phyloP scores from a whole-genome alignment of 139 green algal genomes.

The Micromonas pusilla region DNA sequence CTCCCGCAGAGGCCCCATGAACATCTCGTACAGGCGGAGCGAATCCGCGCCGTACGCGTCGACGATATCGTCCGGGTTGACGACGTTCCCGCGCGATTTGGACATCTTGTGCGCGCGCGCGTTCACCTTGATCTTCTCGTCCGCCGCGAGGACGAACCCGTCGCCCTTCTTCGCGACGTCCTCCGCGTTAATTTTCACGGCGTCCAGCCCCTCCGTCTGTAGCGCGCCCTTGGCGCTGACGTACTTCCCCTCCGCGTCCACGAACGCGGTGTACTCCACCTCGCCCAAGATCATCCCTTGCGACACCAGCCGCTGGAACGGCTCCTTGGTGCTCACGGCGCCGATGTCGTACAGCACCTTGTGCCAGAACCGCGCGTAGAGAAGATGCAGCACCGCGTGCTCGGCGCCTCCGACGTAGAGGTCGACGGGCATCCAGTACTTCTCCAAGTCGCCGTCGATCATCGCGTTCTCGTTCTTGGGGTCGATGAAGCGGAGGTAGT shows the following conservation, averaged over 20 bases:
- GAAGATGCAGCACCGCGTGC: slow-evolving; percentile 95
- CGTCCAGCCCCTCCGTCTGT: background rate
- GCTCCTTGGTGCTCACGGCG: slow-evolving; percentile 83
- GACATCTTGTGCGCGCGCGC: slow-evolving; percentile 94
- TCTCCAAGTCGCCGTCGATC: slow-evolving; percentile 76
- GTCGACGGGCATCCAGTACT: slow-evolving; percentile 92
- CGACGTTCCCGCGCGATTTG: slow-evolving; percentile 94
- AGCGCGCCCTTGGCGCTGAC: slow-evolving; percentile 23
- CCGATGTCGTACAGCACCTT: slow-evolving; percentile 96
- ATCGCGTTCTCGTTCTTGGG: slow-evolving; percentile 61
- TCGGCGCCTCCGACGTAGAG: slow-evolving; percentile 98
- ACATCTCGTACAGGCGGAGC: slow-evolving; percentile 99
- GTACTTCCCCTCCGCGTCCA: slow-evolving; percentile 44
- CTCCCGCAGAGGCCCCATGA: slow-evolving; percentile 89
- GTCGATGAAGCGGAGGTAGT: slow-evolving; percentile 96
- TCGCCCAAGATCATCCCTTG: slow-evolving; percentile 99
- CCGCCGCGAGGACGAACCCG: slow-evolving; percentile 43
- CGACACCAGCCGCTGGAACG: slow-evolving; percentile 83
- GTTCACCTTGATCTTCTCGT: slow-evolving; percentile 41
- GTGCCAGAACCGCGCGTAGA: slow-evolving; percentile 98
- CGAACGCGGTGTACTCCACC: slow-evolving; percentile 73
- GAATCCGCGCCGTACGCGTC: slow-evolving; percentile 83
- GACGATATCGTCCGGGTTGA: slow-evolving; percentile 97
- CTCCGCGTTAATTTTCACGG: slow-evolving; percentile 9
- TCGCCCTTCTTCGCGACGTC: slow-evolving; percentile 63